These are phyloP conservation scores for Silybum marianum DNA, from an alignment of 129 eudicot genomes.

Conservation along the genomic window DNA sequence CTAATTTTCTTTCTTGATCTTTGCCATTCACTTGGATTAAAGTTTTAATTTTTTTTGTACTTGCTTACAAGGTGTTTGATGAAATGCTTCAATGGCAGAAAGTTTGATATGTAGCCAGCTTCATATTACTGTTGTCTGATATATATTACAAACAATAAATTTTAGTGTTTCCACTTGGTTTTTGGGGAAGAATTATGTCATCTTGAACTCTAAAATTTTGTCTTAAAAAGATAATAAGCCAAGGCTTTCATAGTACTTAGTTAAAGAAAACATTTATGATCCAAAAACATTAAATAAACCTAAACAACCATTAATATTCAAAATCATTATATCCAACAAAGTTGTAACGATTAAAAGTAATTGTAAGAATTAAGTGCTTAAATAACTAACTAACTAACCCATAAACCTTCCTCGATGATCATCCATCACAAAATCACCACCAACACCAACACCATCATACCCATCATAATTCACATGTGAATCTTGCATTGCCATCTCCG, in stretches of 20 bases:
- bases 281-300: neutral
- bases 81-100: neutral
- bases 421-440: slow-evolving; percentile 15
- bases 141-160: too few species aligned
- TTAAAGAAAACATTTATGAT: too few species aligned
- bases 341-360: neutral
- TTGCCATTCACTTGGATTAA: neutral
- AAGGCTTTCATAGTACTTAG: too few species aligned
- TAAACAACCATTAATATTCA: neutral
- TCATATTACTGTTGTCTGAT: too few species aligned
- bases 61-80: neutral
- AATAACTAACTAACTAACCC: neutral
- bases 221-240: neutral
- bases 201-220: neutral
- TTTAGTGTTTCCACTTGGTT: too few species aligned
- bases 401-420: slow-evolving; percentile 17
- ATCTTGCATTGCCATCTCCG: slow-evolving; percentile 19
- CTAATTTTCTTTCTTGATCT: neutral
- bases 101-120: too few species aligned
- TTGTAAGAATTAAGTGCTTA: neutral
- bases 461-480: neutral
- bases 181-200: neutral
- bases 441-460: slow-evolving; percentile 23
- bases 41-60: neutral
- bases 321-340: neutral